Conservation (phyloP, 768 basidiomycete genomes). For the Russula brevipes region DNA sequence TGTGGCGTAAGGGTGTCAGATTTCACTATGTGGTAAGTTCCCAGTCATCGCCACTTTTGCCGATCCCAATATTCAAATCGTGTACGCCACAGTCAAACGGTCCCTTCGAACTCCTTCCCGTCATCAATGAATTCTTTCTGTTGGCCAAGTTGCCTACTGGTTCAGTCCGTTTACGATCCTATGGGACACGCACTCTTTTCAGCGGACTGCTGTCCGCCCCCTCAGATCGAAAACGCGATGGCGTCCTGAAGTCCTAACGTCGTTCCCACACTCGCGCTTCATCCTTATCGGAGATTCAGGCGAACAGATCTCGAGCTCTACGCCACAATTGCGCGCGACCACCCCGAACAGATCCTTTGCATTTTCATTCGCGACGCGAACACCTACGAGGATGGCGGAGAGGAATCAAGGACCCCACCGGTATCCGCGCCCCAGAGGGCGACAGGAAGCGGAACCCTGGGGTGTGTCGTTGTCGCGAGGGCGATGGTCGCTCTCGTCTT, state of each 20-base stretch:
- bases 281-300: conserved; percentile 89
- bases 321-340: conserved; percentile 62
- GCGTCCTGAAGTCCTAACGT: conserved; percentile 71
- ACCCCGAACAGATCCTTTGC: conserved; percentile 63
- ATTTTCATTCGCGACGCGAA: conserved; percentile 81
- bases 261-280: conserved; percentile 71
- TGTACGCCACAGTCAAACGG: conserved; percentile 63
- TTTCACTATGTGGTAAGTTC: conserved; percentile 85
- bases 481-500: conserved; percentile 2
- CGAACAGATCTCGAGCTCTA: conserved; percentile 96
- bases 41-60: neutral
- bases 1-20: conserved; percentile 66
- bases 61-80: conserved; percentile 3
- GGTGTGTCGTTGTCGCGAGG: conserved; percentile 1
- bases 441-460: conserved; percentile 6
- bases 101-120: conserved; percentile 77
- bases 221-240: conserved; percentile 74
- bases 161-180: conserved; percentile 78
- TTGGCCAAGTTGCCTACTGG: conserved; percentile 36
- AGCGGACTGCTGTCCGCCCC: conserved; percentile 78
- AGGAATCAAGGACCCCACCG: conserved; percentile 62
- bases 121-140: conserved; percentile 30
- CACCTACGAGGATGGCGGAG: conserved; percentile 31
- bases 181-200: conserved; percentile 78
- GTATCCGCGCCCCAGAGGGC: conserved; percentile 28